Base-by-base conservation (phyloP, 805 yeast species). In the Saturnispora hagleri region DNA sequence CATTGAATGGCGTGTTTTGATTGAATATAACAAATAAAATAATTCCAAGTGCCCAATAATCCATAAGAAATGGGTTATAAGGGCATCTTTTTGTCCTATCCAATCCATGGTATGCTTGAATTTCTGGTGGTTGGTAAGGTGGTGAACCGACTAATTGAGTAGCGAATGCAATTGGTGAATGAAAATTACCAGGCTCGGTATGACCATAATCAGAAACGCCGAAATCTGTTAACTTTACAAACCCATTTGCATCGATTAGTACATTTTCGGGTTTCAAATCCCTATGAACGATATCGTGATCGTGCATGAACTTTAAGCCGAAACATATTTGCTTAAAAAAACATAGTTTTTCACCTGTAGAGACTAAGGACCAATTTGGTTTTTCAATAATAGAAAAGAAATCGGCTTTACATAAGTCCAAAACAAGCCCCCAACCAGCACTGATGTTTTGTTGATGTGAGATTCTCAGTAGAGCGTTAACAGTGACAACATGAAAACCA, bases 241-340 rank as follows among this genome's bases (percentile, higher is more conserved):
- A 73, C 10, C 77, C 81, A 17, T 69, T 65, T 20, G 73, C 68
- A 36, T 86, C 71, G 59, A 88, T 83, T 44, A 91, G 73, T 46
- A 91, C 73, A 68, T 91, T 91, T 65, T 91, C 99, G 6, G 98
- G 98, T 70, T 91, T 91, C 62, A 91, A 74, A 67, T 91, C 99
- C 53, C 98, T 77, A 66, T 91, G 98, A 18, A 90, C 97, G 60
- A 91, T 86, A 68, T 90, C 81, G 58, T 75, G 71, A 40, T 75
- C 72, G 65, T 91, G 99, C 55, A 91, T 72, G 58, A 71, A 84
- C 57, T 76, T 79, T 31, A 86, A 62, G 8, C 89, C 95, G 57
- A 74, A 73, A 2, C 79, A 75, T 41, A 84, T 71, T 63, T 86
- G 95, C 64, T 85, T 86, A 67, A 86, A 86, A n/a, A 84, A 57